Evolutionary conservation across 495 filamentous ascomycete species (phyloP), one percentile per base, ranked within the genome.

Genomic region (Xylaria cubensis): DNA sequence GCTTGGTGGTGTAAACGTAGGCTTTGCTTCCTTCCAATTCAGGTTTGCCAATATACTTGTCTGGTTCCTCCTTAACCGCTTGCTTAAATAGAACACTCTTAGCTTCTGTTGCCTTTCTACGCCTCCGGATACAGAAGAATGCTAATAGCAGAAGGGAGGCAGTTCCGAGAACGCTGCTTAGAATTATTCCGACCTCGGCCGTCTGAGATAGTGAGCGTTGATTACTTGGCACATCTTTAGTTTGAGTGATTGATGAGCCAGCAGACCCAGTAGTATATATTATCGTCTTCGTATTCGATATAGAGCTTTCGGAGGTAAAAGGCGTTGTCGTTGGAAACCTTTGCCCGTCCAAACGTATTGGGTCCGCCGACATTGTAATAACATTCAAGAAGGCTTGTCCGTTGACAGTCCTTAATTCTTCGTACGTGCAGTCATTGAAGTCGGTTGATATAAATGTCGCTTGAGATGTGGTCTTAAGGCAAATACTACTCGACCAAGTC

Each of bases 21-120:
- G 58, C 58, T 62, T 39, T 41, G 53, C 53, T 58, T 32, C 53
- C 58, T 17, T 62, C 58, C 7, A 62, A 21, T 19, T 62, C 58
- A 34, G 58, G 58, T 10, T 62, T 62, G 15, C 34, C 58, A 0
- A 13, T 62, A 34, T 41, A 62, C 3, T 62, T 34, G 9, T n/a
- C 34, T 6, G 58, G 6, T 41, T 21, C 34, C 19, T 1, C 13
- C 34, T 7, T 39, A 19, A 13, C 17, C n/a, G 34, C 2, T 24
- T 36, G 34, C 34, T 24, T 17, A 41, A 6, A 9, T n/a, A 41
- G 15, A 10, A 13, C 34, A 2, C 12, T 41, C 39, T 41, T 21
- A 34, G 10, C n/a, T 62, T 1, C n/a, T 21, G 4, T 24, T 41
- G 58, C 58, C 5, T 39, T 39, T 0, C 34, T 62, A 41, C 5